These are phyloP conservation scores for Roridomyces roridus DNA, from an alignment of 768 basidiomycete species.

Conservation along the genomic window DNA sequence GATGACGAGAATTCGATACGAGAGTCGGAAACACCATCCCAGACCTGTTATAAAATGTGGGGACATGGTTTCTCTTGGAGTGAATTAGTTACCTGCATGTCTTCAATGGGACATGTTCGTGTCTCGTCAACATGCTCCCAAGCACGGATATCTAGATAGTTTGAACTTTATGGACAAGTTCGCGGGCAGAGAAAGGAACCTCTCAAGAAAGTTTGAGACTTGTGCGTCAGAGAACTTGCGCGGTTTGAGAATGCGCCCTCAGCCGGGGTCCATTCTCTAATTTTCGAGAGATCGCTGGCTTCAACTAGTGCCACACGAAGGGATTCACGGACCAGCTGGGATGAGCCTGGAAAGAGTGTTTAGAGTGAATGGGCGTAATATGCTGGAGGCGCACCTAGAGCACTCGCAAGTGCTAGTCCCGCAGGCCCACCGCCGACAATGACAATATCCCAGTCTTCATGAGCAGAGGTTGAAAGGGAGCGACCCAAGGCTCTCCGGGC, in stretches of 20 bases:
- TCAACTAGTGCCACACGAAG: slow-evolving; percentile 80
- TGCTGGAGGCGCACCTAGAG: slow-evolving; percentile 66
- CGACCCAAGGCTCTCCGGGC: background rate
- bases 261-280: slow-evolving; percentile 68
- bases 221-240: slow-evolving; percentile 85
- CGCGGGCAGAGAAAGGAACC: slow-evolving; percentile 42
- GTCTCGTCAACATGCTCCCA: slow-evolving; percentile 77
- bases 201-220: slow-evolving; percentile 69
- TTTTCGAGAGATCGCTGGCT: slow-evolving; percentile 74
- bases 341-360: slow-evolving; percentile 53
- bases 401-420: slow-evolving; percentile 88
- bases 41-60: slow-evolving; percentile 63
- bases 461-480: slow-evolving; percentile 9
- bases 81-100: slow-evolving; percentile 75
- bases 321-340: slow-evolving; percentile 53
- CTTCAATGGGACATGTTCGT: slow-evolving; percentile 76
- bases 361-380: background rate
- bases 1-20: slow-evolving; percentile 73
- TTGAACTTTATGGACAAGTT: slow-evolving; percentile 9
- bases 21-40: slow-evolving; percentile 90
- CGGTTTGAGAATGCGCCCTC: slow-evolving; percentile 75
- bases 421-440: slow-evolving; percentile 95
- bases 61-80: background rate
- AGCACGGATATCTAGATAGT: slow-evolving; percentile 71
- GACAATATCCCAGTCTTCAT: slow-evolving; percentile 80